Base-by-base conservation (phyloP, 495 filamentous ascomycete genomes). In the Penicillium daleae region DNA sequence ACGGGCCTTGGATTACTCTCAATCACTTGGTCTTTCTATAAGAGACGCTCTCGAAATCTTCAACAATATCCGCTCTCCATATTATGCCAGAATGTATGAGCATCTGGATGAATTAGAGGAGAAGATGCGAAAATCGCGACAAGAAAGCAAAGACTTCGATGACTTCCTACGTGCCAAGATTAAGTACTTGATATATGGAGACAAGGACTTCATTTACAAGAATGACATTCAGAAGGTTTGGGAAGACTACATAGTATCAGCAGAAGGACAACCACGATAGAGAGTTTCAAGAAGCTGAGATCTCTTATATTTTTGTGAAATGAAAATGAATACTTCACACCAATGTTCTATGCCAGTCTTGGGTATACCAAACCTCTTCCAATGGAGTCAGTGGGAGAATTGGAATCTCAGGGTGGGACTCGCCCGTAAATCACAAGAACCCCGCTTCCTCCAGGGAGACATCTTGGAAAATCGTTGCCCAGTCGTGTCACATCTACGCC, bases 161-260 rank as follows among this genome's bases (percentile, higher is more conserved):
- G 71, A 59, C 12, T 68, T 73, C 52, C 65, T 72, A 4, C 61
- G 71, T 50, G 68, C 72, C 1, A 74, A 73, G 27, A 69, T 79
- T 17, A 68, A 73, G 8, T 42, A 29, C n/a, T 64, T 70, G n/a
- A 37, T 69, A 10, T 59, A 66, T 26, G 63, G 63, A 1, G 63
- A 66, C 17, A 72, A 76, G 54, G 70, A 72, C 8, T 82, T 78
- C 71, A 80, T 82, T 26, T 81, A 82, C 61, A 65, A 74, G 54
- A 78, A 82, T 64, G 66, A 82, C 51, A 82, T 82, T 17, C 61
- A 68, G 32, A 63, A 69, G 26, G 75, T 78, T 7, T 81, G 78
- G 80, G 62, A 75, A 39, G 70, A 76, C 5, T 66, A 52, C 52
- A 9, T 58, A 24, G 24, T 12, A 15, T 10, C 48, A 31, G 27